Conservation (phyloP, 192 early-diverging fungal genomes). For the Coemansia sp. region DNA sequence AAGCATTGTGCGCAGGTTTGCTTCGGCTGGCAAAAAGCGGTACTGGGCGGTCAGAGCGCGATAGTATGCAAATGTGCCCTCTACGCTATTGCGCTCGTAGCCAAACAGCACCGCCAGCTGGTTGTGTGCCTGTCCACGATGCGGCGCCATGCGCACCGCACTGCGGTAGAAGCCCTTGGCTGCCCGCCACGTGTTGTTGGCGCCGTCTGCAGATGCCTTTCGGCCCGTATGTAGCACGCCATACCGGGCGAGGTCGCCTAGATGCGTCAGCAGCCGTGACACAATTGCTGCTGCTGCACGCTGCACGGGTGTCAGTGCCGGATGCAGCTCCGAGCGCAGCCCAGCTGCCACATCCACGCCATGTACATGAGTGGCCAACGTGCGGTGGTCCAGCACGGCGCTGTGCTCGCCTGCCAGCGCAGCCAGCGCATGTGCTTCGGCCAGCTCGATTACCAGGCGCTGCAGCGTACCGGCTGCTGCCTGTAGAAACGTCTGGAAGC, state of each 20-base stretch:
- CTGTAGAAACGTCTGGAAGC: slow-evolving; percentile 38
- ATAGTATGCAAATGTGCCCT: slow-evolving; percentile 39
- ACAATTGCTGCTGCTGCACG: slow-evolving; percentile 32
- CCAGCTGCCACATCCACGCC: slow-evolving; percentile 34
- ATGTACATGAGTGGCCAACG: slow-evolving; percentile 24
- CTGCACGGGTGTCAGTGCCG: slow-evolving; percentile 23
- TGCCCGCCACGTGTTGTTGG: slow-evolving; percentile 23
- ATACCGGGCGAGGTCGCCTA: slow-evolving; percentile 48
- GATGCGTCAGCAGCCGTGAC: slow-evolving; percentile 30
- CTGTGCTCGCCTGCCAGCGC: slow-evolving; percentile 11
- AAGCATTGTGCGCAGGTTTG: slow-evolving; percentile 37
- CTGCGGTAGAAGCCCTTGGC: slow-evolving; percentile 46
- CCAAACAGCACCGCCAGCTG: slow-evolving; percentile 48
- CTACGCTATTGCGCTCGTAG: slow-evolving; percentile 35
- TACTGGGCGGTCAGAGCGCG: slow-evolving; percentile 34
- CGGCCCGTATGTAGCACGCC: slow-evolving; percentile 28
- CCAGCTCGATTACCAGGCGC: slow-evolving; percentile 34
- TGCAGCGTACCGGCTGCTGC: slow-evolving; percentile 29
- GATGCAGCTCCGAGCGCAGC: slow-evolving; percentile 31
- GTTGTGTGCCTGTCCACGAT: slow-evolving; percentile 48
- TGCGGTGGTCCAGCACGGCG: slow-evolving; percentile 31
- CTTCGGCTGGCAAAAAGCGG: slow-evolving; percentile 26
- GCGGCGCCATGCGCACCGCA: slow-evolving; percentile 41
- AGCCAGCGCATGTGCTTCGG: slow-evolving; percentile 26
- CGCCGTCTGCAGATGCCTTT: slow-evolving; percentile 17